Percentiles rank a stretch among this genome's conserved stretches.
Conservation (phyloP, 768 basidiomycete species). For the Panus rudis region DNA sequence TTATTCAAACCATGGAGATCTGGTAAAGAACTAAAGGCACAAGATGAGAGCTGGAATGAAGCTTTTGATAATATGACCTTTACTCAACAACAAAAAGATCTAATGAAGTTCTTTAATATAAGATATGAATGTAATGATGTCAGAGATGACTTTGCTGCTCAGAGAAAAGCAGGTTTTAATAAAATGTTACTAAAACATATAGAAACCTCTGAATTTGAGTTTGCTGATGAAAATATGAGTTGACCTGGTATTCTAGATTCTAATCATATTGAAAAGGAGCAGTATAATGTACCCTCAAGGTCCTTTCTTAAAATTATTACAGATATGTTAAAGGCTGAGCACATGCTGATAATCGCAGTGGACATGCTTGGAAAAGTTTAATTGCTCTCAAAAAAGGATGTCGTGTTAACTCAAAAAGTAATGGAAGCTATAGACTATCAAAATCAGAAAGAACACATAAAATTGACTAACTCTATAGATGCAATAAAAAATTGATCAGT, state of each 20-base stretch:
- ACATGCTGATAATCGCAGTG: neutral
- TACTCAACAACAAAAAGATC: neutral
- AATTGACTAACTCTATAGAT: neutral
- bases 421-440: neutral
- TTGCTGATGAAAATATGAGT: neutral
- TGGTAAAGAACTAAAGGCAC: conserved; percentile 20
- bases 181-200: neutral
- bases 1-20: conserved; percentile 29
- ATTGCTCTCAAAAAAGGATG: neutral
- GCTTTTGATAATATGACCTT: neutral
- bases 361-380: neutral
- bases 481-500: neutral
- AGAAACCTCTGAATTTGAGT: neutral
- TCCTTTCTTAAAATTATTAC: neutral
- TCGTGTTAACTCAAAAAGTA: neutral
- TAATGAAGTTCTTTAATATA: conserved; percentile 17
- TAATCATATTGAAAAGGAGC: neutral
- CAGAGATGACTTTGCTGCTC: conserved; percentile 1
- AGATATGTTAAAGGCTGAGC: neutral
- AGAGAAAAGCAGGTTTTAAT: neutral
- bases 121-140: conserved; percentile 12
- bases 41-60: conserved; percentile 2
- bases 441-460: neutral
- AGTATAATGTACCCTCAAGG: neutral
- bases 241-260: neutral